phyloP scores from a whole-genome alignment of 2,329 filamentous ascomycete genomes.

The Colletotrichum karsti region DNA sequence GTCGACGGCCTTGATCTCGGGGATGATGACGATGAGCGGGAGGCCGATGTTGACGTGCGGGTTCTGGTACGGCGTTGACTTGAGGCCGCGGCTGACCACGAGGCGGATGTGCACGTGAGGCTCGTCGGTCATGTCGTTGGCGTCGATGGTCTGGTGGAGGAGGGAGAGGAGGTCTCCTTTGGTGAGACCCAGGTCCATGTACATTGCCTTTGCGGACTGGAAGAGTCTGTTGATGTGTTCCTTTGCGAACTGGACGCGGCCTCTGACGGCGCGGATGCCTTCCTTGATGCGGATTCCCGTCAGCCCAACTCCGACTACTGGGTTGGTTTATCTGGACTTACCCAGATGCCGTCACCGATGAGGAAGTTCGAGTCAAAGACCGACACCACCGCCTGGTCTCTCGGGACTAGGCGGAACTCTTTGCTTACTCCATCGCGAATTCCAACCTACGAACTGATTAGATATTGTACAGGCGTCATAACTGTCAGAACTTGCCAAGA shows the following conservation, averaged over 20 bases:
- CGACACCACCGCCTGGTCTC: conserved; percentile 34
- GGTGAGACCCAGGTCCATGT: conserved; percentile 37
- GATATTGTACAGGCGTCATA: no score
- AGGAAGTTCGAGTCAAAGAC: conserved; percentile 40
- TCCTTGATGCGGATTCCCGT: conserved; percentile 28
- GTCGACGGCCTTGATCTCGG: conserved; percentile 37
- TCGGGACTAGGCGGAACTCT: conserved; percentile 33
- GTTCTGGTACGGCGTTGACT: conserved; percentile 37
- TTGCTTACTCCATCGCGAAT: conserved; percentile 36
- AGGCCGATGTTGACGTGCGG: conserved; percentile 37
- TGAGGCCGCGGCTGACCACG: conserved; percentile 38
- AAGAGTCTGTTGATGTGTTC: conserved; percentile 38
- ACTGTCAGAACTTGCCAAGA: conserved; percentile 30
- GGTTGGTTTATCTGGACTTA: not conserved
- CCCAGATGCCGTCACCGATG: conserved; percentile 38
- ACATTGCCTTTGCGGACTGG: conserved; percentile 39
- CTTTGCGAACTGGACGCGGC: conserved; percentile 36
- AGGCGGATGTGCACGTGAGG: conserved; percentile 38
- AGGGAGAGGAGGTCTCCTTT: conserved; percentile 34
- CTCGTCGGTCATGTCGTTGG: conserved; percentile 36
- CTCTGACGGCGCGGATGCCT: conserved; percentile 35
- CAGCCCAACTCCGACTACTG: not conserved
- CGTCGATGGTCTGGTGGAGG: conserved; percentile 36
- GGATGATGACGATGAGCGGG: conserved; percentile 40
- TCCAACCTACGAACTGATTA: conserved; percentile 30